Conservation (phyloP, 1,139 yeast species). For the Kodamaea plutei region DNA sequence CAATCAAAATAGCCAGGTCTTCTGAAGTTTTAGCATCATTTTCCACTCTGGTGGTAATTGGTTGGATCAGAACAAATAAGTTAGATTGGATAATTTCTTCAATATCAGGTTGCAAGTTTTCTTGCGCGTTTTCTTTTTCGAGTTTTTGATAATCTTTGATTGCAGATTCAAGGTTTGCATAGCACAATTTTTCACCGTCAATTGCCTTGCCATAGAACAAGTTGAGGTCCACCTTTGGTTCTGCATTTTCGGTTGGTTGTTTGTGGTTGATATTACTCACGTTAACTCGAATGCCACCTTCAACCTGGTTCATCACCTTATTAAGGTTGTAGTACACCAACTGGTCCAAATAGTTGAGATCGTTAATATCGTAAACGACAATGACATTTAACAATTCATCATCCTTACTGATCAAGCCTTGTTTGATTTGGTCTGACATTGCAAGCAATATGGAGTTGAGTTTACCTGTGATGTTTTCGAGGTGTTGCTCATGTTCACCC, state of each 20-base stretch:
- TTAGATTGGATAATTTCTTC: conserved; percentile 47
- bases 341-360: conserved; percentile 62
- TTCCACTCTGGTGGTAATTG: conserved; percentile 40
- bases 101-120: conserved; percentile 18
- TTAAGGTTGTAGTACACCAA: conserved; percentile 68
- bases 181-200: conserved; percentile 87
- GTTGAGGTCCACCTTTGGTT: conserved; percentile 50
- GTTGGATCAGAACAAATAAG: conserved; percentile 77
- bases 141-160: conserved; percentile 43
- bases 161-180: conserved; percentile 79
- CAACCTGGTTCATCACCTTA: conserved; percentile 86
- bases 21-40: conserved; percentile 25
- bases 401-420: conserved; percentile 72
- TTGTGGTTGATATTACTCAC: conserved; percentile 45
- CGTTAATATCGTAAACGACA: conserved; percentile 75
- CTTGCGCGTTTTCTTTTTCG: conserved; percentile 19
- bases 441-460: conserved; percentile 35
- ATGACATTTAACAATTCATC: conserved; percentile 43
- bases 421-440: conserved; percentile 40
- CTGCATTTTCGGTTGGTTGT: conserved; percentile 11
- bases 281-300: conserved; percentile 71
- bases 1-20: conserved; percentile 41
- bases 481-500: conserved; percentile 26
- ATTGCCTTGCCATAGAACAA: conserved; percentile 71
- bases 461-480: conserved; percentile 25